phyloP scores from a whole-genome alignment of 2,329 filamentous ascomycete genomes.

The Beauveria rudraprayagi region DNA sequence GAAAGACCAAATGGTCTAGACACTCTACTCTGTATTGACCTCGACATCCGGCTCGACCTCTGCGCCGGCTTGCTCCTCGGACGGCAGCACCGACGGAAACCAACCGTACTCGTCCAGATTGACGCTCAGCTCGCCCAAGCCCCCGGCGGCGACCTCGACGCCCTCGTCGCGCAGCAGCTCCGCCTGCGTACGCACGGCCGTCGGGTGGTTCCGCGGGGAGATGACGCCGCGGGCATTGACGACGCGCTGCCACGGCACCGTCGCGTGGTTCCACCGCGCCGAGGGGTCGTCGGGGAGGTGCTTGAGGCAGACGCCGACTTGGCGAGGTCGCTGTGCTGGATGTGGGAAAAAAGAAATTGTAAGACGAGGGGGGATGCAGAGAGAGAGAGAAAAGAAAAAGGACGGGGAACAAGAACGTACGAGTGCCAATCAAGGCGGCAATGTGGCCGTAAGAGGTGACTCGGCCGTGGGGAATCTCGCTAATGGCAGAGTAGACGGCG shows the following conservation, averaged over 20 bases:
- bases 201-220: slow-evolving; percentile 58
- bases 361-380: background rate
- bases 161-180: slow-evolving; percentile 42
- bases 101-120: slow-evolving; percentile 46
- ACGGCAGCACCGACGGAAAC: slow-evolving; percentile 45
- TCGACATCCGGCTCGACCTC: background rate
- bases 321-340: slow-evolving; percentile 62
- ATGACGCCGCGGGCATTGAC: slow-evolving; percentile 83
- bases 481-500: slow-evolving; percentile 74
- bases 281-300: slow-evolving; percentile 55
- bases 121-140: slow-evolving; percentile 45
- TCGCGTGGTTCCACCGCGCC: slow-evolving; percentile 58
- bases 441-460: slow-evolving; percentile 88
- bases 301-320: slow-evolving; percentile 87
- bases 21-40: background rate
- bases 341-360: background rate
- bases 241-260: slow-evolving; percentile 91
- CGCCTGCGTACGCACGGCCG: slow-evolving; percentile 42
- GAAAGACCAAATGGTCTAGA: background rate
- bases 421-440: slow-evolving; percentile 61
- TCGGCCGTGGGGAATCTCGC: slow-evolving; percentile 73
- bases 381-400: too few relatives aligned
- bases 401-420: slow-evolving; percentile 37
- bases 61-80: slow-evolving; percentile 22
- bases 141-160: slow-evolving; percentile 41